phyloP scores from a whole-genome alignment of 2,329 filamentous ascomycete species.

The Sordariomycetes sp. region DNA sequence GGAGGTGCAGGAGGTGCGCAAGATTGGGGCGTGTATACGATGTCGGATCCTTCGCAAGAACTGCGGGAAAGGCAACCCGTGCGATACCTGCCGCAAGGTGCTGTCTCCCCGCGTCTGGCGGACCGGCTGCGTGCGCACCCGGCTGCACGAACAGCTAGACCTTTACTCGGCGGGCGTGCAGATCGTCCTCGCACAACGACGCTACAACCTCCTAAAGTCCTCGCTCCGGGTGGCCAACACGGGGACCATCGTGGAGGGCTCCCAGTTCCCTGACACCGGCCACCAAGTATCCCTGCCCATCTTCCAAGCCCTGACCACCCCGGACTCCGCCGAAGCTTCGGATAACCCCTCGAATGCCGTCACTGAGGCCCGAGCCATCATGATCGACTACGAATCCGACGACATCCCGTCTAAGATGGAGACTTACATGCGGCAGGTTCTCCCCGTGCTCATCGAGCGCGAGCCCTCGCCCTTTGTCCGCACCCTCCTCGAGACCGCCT shows the following conservation, averaged over 20 bases:
- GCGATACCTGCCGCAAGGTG: constrained; percentile 53
- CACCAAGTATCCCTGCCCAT: constrained; percentile 11
- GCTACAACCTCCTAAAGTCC: constrained; percentile 44
- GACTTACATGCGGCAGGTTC: constrained; percentile 46
- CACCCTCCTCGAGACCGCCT: constrained; percentile 44
- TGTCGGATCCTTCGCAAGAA: constrained; percentile 57
- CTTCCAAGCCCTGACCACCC: constrained; percentile 3
- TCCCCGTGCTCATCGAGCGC: constrained; percentile 45
- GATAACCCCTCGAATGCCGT: constrained; percentile 28
- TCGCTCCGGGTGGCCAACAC: constrained; percentile 36
- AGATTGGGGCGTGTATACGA: constrained; percentile 54
- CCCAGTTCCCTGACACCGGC: constrained; percentile 44
- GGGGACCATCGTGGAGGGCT: constrained; percentile 42
- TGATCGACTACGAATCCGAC: constrained; percentile 51
- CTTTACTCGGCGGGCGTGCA: constrained; percentile 55
- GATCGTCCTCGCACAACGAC: constrained; percentile 48
- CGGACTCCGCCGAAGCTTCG: background rate
- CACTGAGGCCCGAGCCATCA: constrained; percentile 28
- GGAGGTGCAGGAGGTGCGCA: constrained; percentile 54
- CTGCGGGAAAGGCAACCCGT: constrained; percentile 53
- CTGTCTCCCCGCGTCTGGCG: constrained; percentile 55
- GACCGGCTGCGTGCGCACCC: constrained; percentile 51
- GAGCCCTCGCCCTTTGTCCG: constrained; percentile 52
- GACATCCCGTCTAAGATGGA: constrained; percentile 50
- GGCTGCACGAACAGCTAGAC: constrained; percentile 49